A percentile compares a stretch with the other conserved stretches of the same genome.
phyloP scores from a whole-genome alignment of 140 eudicot genomes.

The Oenanthe javanica region DNA sequence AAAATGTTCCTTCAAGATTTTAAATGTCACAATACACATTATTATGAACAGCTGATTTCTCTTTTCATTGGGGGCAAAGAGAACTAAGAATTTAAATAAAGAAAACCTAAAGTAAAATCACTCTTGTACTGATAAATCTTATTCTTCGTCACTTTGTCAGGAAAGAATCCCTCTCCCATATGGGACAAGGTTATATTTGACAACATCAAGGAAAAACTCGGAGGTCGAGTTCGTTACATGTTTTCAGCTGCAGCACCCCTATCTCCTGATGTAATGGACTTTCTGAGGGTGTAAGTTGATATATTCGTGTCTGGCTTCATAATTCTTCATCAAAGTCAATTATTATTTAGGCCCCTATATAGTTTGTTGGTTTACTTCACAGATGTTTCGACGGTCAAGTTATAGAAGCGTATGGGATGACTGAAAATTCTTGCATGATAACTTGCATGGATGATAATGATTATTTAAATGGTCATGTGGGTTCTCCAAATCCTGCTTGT shows the following conservation, averaged over 20 bases:
- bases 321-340: not conserved
- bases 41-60: too few relatives aligned
- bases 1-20: not conserved
- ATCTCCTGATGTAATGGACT: constrained; percentile 90
- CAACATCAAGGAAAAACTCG: constrained; percentile 74
- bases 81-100: not conserved
- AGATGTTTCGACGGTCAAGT: constrained; percentile 77
- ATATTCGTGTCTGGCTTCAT: not conserved
- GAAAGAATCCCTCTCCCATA: constrained; percentile 60
- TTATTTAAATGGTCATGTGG: constrained; percentile 69
- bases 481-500: constrained; percentile 78
- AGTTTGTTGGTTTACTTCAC: constrained; percentile 11
- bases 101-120: not conserved
- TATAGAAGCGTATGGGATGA: constrained; percentile 88
- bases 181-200: constrained; percentile 82
- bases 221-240: constrained; percentile 87
- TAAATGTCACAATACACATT: not conserved
- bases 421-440: constrained; percentile 73
- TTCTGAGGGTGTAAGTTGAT: constrained; percentile 72
- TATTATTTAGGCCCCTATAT: not conserved
- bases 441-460: constrained; percentile 50
- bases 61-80: constrained; percentile 1
- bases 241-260: constrained; percentile 86
- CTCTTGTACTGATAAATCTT: not conserved
- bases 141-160: constrained; percentile 25